A percentile compares a stretch with the other conserved stretches of the same genome.
Conservation (phyloP, 306 rosid species). For the Lathyrus oleraceus region DNA sequence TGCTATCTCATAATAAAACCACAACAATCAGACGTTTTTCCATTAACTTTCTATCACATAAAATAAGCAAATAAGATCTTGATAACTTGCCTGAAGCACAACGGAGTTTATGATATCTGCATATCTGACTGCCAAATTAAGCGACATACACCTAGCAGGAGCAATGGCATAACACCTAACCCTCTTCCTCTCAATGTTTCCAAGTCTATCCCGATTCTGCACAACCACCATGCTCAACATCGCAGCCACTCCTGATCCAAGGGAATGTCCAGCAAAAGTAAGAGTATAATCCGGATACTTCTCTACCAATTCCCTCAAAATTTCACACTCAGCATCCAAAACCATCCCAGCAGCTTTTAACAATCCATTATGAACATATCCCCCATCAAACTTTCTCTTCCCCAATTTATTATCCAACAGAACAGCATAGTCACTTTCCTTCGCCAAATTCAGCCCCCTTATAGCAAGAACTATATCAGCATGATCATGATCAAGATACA, state of each 20-base stretch:
- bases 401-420: constrained; percentile 83
- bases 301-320: constrained; percentile 63
- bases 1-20: neutral
- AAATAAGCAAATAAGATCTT: constrained; percentile 10
- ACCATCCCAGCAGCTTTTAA: constrained; percentile 82
- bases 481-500: constrained; percentile 80
- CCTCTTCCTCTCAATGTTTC: constrained; percentile 71
- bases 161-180: constrained; percentile 93
- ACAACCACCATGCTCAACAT: constrained; percentile 75
- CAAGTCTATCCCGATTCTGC: constrained; percentile 62
- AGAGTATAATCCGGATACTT: constrained; percentile 77
- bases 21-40: neutral
- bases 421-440: constrained; percentile 86
- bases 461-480: constrained; percentile 85
- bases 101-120: constrained; percentile 90
- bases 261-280: constrained; percentile 89
- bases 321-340: constrained; percentile 67
- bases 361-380: constrained; percentile 95
- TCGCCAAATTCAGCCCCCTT: constrained; percentile 86
- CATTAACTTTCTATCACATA: neutral
- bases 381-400: constrained; percentile 84
- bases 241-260: constrained; percentile 93
- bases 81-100: constrained; percentile 83
- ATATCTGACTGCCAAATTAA: constrained; percentile 91
- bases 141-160: constrained; percentile 94